phyloP scores from a whole-genome alignment of 2,329 filamentous ascomycete species.

The Ilyonectria mors-panacis region DNA sequence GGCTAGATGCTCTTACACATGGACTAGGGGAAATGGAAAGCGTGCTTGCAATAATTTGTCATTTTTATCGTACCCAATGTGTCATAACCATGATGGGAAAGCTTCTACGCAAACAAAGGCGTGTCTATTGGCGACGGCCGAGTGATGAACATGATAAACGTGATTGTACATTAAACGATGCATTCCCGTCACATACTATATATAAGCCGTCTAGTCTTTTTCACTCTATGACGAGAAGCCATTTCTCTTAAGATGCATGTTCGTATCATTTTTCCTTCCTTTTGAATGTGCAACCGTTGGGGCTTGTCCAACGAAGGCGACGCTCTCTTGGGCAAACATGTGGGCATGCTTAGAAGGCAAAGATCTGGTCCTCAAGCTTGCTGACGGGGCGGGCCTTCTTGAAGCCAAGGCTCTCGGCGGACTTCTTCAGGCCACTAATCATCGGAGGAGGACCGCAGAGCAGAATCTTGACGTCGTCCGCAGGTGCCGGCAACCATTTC shows the following conservation, averaged over 20 bases:
- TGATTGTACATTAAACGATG: slow-evolving; percentile 14
- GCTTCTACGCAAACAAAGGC: background rate
- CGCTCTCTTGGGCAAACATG: background rate
- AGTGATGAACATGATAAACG: slow-evolving; percentile 7
- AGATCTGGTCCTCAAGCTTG: slow-evolving; percentile 98
- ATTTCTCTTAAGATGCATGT: background rate
- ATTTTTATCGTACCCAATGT: slow-evolving; percentile 10
- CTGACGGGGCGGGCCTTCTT: slow-evolving; percentile 94
- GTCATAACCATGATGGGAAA: background rate
- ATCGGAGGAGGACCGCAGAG: slow-evolving; percentile 97
- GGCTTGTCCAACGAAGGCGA: background rate
- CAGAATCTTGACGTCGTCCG: slow-evolving; percentile 91
- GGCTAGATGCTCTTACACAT: slow-evolving; percentile 38
- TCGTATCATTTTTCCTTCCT: slow-evolving; percentile 5
- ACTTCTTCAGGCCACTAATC: slow-evolving; percentile 97
- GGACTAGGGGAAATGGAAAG: slow-evolving; percentile 39
- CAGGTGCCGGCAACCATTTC: slow-evolving; percentile 86
- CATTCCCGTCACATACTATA: background rate
- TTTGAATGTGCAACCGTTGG: background rate
- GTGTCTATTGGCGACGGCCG: background rate
- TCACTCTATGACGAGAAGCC: background rate
- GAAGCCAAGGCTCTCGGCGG: slow-evolving; percentile 89
- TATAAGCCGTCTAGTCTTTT: background rate
- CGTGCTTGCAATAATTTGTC: slow-evolving; percentile 35
- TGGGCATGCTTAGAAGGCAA: slow-evolving; percentile 77